These are phyloP conservation scores for Xylaria scruposa DNA, from an alignment of 495 filamentous ascomycete genomes.

Conservation along the genomic window DNA sequence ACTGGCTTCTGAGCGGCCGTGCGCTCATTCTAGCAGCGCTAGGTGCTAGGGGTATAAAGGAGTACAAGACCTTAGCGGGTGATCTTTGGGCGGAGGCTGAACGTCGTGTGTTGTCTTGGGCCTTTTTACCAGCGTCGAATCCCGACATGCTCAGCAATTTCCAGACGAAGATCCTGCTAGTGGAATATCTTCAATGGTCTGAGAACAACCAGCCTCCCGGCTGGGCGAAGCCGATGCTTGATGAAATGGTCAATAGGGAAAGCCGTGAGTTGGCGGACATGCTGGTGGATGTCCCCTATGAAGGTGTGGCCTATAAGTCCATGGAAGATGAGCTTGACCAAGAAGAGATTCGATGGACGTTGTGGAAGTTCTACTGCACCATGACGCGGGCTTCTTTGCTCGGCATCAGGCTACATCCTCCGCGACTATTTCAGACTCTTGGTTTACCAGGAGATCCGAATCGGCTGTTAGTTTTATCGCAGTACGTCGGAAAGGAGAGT, in stretches of 20 bases:
- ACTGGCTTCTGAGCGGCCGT: conserved; percentile 16
- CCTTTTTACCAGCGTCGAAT: background rate
- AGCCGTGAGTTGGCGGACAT: background rate
- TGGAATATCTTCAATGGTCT: conserved; percentile 20
- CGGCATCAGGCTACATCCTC: background rate
- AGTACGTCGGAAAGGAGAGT: background rate
- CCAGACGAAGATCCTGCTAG: conserved; percentile 5
- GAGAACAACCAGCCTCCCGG: background rate
- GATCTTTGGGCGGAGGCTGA: conserved; percentile 7
- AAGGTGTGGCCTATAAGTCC: background rate
- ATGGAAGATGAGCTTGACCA: background rate
- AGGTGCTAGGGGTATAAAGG: conserved; percentile 14
- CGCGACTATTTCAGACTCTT: conserved; percentile 13
- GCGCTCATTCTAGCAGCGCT: conserved; percentile 17
- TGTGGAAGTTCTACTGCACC: conserved; percentile 20
- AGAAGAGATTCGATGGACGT: conserved; percentile 14
- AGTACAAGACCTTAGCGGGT: conserved; percentile 12
- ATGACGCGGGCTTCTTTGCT: conserved; percentile 11
- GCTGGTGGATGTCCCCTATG: background rate
- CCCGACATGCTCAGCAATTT: background rate
- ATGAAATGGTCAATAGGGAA: conserved; percentile 4
- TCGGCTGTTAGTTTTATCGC: background rate
- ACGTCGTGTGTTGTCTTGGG: background rate
- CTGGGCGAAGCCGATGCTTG: conserved; percentile 3
- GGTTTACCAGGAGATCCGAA: conserved; percentile 11